A percentile compares a stretch with the other conserved stretches of the same genome.
Conservation (phyloP, 129 eudicot genomes). For the Flaveria linearis region DNA sequence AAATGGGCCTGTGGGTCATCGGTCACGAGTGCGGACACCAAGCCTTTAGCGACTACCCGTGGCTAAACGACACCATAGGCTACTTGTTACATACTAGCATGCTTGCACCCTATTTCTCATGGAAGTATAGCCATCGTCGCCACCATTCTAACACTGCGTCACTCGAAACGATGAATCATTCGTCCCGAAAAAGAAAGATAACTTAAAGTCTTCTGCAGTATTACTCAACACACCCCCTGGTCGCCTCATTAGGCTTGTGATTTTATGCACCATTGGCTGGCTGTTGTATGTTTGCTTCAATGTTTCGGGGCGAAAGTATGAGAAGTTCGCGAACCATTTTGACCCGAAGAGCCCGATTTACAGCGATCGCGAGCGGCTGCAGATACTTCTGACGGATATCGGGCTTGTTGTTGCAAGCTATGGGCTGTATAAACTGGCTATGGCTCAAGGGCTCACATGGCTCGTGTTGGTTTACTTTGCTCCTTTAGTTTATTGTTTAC, state of each 20-base stretch:
- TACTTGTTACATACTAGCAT: slow-evolving; percentile 26
- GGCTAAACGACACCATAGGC: slow-evolving; percentile 30
- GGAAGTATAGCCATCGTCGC: slow-evolving; percentile 43
- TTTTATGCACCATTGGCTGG: slow-evolving; percentile 55
- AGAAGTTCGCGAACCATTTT: slow-evolving; percentile 42
- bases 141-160: slow-evolving; percentile 41
- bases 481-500: slow-evolving; percentile 54
- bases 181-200: slow-evolving; percentile 35
- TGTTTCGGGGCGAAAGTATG: slow-evolving; percentile 40
- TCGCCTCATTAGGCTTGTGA: slow-evolving; percentile 38
- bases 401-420: slow-evolving; percentile 42
- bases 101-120: slow-evolving; percentile 41
- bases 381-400: slow-evolving; percentile 40
- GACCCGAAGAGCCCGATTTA: slow-evolving; percentile 40
- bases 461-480: slow-evolving; percentile 45
- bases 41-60: slow-evolving; percentile 50
- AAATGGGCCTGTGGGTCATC: slow-evolving; percentile 42
- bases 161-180: slow-evolving; percentile 39
- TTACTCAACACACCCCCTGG: slow-evolving; percentile 54
- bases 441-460: slow-evolving; percentile 52
- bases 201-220: slow-evolving; percentile 15
- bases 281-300: slow-evolving; percentile 39
- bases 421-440: slow-evolving; percentile 38
- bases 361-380: slow-evolving; percentile 37
- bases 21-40: slow-evolving; percentile 54